Evolutionary conservation across 129 eudicot genomes (phyloP).

Genomic region (carrot (Daucus carota)): DH1_v3.0 NC_030384.2:31930501-31931000

Average conservation of each 20-base stretch:
- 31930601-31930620: constrained; percentile 44
- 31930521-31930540: constrained; percentile 51
- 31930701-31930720: constrained; percentile 33
- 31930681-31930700: constrained; percentile 37
- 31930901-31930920: constrained; percentile 17
- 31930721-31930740: constrained; percentile 35
- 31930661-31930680: constrained; percentile 68
- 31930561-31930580: constrained; percentile 53
- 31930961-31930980: constrained; percentile 40
- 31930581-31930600: constrained; percentile 69
- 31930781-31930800: constrained; percentile 10
- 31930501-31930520: constrained; percentile 75
- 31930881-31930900: constrained; percentile 21
- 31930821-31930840: constrained; percentile 23
- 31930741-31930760: background rate
- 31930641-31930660: constrained; percentile 41
- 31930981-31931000: constrained; percentile 3
- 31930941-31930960: constrained; percentile 17
- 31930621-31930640: constrained; percentile 46
- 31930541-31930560: constrained; percentile 74
- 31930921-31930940: constrained; percentile 19
- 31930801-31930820: constrained; percentile 21
- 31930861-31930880: constrained; percentile 19
- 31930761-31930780: constrained; percentile 12
- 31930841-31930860: constrained; percentile 28